phyloP scores from a whole-genome alignment of 768 basidiomycete species.

The Russula olivacea region DNA sequence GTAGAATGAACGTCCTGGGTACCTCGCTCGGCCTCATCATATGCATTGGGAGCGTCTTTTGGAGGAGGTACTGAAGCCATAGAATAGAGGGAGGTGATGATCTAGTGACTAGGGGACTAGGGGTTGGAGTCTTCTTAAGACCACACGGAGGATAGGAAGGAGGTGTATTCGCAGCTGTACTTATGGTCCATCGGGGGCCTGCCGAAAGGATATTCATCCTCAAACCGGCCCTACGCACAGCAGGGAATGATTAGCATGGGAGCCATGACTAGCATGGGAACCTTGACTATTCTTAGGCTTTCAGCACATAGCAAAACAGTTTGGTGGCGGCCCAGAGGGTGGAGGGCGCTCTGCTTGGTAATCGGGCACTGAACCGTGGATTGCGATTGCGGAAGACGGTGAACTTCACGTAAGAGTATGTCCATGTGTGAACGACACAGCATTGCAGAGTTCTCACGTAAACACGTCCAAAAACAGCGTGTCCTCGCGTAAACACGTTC shows the following conservation, averaged over 20 bases:
- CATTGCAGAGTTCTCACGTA: neutral
- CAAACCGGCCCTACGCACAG: neutral
- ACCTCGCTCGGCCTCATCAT: too few species aligned
- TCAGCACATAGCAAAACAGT: constrained; percentile 8
- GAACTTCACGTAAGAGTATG: too few species aligned
- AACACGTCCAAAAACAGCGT: too few species aligned
- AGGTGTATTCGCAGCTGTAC: too few species aligned
- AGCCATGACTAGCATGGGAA: constrained; percentile 8
- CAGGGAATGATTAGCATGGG: too few species aligned
- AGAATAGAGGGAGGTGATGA: neutral
- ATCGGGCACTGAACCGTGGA: too few species aligned
- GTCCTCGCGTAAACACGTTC: neutral
- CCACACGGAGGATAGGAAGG: too few species aligned
- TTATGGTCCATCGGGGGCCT: too few species aligned
- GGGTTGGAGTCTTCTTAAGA: neutral
- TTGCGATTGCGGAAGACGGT: too few species aligned
- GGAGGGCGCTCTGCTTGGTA: neutral
- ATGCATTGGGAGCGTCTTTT: constrained; percentile 24
- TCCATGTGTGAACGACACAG: neutral
- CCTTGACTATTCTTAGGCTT: neutral
- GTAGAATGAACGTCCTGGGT: constrained; percentile 24
- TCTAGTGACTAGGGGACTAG: too few species aligned
- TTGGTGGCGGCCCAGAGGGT: neutral
- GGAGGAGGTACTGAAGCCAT: constrained; percentile 27
- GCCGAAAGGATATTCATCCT: too few species aligned